Evolutionary conservation across 306 rosid genomes (phyloP), one percentile per base, ranked within the genome.

Genomic region (Vachellia collinsii): DNA sequence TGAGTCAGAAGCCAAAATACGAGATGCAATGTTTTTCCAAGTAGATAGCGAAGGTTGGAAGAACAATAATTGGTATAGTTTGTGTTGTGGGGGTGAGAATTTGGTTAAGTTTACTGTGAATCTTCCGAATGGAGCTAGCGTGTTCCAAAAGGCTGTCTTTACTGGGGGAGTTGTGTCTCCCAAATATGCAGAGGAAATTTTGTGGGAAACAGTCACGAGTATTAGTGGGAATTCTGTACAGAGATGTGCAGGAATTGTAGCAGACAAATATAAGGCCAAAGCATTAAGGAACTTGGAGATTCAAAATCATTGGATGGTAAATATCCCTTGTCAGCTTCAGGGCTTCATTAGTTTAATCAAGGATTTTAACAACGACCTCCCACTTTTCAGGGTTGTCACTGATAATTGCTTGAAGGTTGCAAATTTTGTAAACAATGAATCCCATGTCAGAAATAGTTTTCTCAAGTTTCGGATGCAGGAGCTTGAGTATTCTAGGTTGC

Each of bases 261-360:
- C 93, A 4, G 97, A 93, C 78, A 93, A 82, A 85, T 93, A 87
- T 83, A 93, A 93, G 84, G 87, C 82, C 79, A 90, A 91, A 86
- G 97, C 97, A 16, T 86, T 93, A 87, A 89, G 85, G 87, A 91
- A 87, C 84, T 87, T 93, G 90, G 97, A 93, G 90, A 68, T 77
- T 76, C 92, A 87, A 88, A 88, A 91, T 79, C 97, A 87, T 50
- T 91, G 97, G 97, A 93, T 93, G 97, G 97, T 93, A 77, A 93
- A 93, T 70, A 80, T 93, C 71, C 82, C 88, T 51, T 93, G 97
- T 88, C 97, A 90, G 91, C 85, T 93, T 82, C 94, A 90, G 82
- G 97, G 94, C 67, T 83, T 93, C 80, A 13, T 85, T 83, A 81
- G 92, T 84, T 88, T 93, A 90, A 84, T 93, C 73, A 91, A 90